Conservation (phyloP, 78 protist genomes). For the Dictyostelium brefeldianum region DNA sequence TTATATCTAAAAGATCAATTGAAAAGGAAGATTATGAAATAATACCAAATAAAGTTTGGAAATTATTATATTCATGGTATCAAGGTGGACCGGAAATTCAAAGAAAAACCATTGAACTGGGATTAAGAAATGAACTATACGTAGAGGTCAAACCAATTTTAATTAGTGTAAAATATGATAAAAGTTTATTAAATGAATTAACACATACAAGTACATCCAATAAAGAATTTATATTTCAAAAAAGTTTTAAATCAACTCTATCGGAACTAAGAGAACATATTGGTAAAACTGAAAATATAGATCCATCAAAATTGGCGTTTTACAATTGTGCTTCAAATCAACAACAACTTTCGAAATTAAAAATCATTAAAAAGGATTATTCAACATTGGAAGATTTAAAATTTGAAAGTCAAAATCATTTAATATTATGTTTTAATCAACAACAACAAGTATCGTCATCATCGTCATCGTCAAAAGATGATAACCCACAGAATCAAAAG, state of each 20-base stretch:
- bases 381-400: conserved; percentile 55
- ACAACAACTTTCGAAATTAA: background rate
- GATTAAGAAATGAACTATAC: conserved; percentile 38
- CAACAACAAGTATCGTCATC: background rate
- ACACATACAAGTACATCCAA: background rate
- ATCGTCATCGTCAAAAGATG: background rate
- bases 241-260: conserved; percentile 32
- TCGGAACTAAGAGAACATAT: conserved; percentile 41
- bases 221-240: conserved; percentile 35
- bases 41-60: conserved; percentile 43
- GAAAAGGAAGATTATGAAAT: conserved; percentile 65
- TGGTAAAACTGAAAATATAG: conserved; percentile 15
- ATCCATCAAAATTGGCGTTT: conserved; percentile 11
- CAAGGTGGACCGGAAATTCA: conserved; percentile 77
- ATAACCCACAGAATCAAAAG: background rate
- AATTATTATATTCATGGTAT: conserved; percentile 48
- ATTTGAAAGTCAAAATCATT: conserved; percentile 21
- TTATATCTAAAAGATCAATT: background rate
- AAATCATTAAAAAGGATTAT: conserved; percentile 26
- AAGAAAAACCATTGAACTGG: conserved; percentile 56
- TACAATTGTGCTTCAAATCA: background rate
- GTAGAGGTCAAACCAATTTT: conserved; percentile 61
- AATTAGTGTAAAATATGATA: conserved; percentile 7
- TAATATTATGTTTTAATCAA: background rate
- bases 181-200: background rate